Base-by-base conservation (phyloP, 768 basidiomycete genomes). In the Pleurotus citrinopileatus region DNA sequence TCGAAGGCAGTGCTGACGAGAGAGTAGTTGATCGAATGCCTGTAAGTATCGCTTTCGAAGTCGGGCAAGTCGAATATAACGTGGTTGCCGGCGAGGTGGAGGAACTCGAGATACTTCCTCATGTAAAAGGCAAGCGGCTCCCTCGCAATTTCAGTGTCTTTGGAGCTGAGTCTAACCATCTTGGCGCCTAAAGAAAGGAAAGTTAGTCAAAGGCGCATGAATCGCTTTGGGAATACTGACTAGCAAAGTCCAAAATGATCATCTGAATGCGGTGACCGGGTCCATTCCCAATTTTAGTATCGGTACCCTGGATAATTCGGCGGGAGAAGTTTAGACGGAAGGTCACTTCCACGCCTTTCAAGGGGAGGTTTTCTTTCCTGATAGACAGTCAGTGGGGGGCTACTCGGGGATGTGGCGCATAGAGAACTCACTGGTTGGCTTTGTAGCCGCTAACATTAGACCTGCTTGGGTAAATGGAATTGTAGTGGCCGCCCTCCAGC, bases 1-100 rank as follows among this genome's bases (percentile, higher is more conserved):
- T 56, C 52, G 27, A 56, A 48, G 34, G 56, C 55, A 37, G n/a
- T 36, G 20, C 51, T 62, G 51, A 55, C 54, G 17, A 62, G 47
- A 10, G 61, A 64, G 47, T 60, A 64, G 50, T 64, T 56, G 55
- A 64, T 61, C n/a, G 42, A 23, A 25, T 57, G 56, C 34, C 46
- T 47, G 29, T 55, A 52, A 29, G 52, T 27, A 46, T 59, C 57
- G 44, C 55, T 52, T 28, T 60, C 63, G 47, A 62, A 64, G 51
- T 64, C 63, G 17, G 63, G 63, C 23, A 62, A 58, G n/a, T 60
- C 55, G 53, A 61, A 58, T 34, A 60, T 48, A 27, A 62, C 62
- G 44, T 64, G 63, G 27, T 59, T 52, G 26, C 63, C 61, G 22
- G 58, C 63, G 20, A 43, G 42, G 8, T 52, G 61, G 12, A 64